Percentiles rank a stretch among this genome's conserved stretches.
phyloP scores from a whole-genome alignment of 2,329 filamentous ascomycete genomes.

The Microsporum audouinii region DNA sequence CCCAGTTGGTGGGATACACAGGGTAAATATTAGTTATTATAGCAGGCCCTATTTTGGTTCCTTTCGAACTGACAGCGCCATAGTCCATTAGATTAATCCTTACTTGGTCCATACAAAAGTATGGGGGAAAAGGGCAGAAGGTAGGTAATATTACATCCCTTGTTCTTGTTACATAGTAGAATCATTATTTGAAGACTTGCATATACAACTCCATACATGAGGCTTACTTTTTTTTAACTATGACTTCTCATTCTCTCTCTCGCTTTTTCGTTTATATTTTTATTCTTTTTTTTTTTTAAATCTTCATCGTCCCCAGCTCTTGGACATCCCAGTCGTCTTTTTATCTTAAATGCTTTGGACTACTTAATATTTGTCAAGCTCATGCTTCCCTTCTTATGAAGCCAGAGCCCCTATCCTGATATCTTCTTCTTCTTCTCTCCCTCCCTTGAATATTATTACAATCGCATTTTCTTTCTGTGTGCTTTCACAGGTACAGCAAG shows the following conservation, averaged over 20 bases:
- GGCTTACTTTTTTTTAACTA: not conserved
- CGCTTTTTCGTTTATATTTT: not conserved
- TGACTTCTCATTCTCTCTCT: not conserved
- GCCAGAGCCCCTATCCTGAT: not conserved
- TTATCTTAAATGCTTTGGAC: not conserved
- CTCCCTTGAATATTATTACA: not conserved
- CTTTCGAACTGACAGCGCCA: slow-evolving; percentile 5
- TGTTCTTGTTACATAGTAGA: slow-evolving; percentile 1
- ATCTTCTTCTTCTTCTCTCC: not conserved
- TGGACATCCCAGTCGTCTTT: not conserved
- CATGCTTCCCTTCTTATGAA: not conserved
- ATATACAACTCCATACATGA: slow-evolving; percentile 2
- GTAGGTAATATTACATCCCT: slow-evolving; percentile 5
- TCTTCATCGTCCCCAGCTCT: slow-evolving; percentile 1
- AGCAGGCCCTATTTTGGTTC: slow-evolving; percentile 10
- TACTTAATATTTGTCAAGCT: slow-evolving; percentile 5
- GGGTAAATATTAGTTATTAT: slow-evolving; percentile 9
- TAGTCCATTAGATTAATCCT: slow-evolving; percentile 5
- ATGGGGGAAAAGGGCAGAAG: not conserved
- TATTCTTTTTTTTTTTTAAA: not conserved
- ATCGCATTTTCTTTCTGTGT: not conserved
- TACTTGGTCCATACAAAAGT: not conserved
- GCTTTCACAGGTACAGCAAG: not conserved
- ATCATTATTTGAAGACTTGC: not conserved
- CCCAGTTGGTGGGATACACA: slow-evolving; percentile 12